phyloP scores from a whole-genome alignment of 106 monocot genomes.

The Acorus gramineus region DNA sequence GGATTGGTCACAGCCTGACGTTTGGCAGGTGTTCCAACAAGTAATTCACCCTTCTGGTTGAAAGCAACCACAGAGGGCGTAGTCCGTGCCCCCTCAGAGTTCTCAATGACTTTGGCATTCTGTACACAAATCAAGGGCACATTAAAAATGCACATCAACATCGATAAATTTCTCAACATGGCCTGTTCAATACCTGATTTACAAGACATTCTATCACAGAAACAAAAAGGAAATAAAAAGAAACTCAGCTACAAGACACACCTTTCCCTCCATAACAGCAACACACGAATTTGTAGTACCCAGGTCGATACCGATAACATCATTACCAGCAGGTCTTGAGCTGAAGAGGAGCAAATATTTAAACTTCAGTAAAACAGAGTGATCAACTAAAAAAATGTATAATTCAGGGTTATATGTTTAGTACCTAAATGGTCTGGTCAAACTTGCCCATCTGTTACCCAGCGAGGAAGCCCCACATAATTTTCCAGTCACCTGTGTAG shows the following conservation, averaged over 20 bases:
- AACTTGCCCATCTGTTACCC: constrained; percentile 26
- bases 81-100: constrained; percentile 67
- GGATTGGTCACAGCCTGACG: constrained; percentile 88
- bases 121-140: constrained; percentile 4
- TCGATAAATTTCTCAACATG: neutral
- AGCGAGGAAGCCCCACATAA: constrained; percentile 22
- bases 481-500: constrained; percentile 30
- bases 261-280: constrained; percentile 89
- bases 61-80: constrained; percentile 81
- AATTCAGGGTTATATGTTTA: neutral
- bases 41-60: constrained; percentile 67
- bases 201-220: neutral
- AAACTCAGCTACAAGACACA: constrained; percentile 4
- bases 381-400: neutral
- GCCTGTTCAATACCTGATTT: neutral
- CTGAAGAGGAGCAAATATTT: constrained; percentile 16
- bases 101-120: constrained; percentile 85
- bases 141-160: neutral
- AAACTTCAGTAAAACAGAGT: neutral
- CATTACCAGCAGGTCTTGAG: constrained; percentile 57
- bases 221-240: neutral
- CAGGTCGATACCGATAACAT: constrained; percentile 80
- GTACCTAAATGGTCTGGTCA: constrained; percentile 62
- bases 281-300: constrained; percentile 90
- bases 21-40: constrained; percentile 85